Evolutionary conservation across 768 basidiomycete genomes (phyloP).

Genomic region (Naganishia friedmannii): DNA sequence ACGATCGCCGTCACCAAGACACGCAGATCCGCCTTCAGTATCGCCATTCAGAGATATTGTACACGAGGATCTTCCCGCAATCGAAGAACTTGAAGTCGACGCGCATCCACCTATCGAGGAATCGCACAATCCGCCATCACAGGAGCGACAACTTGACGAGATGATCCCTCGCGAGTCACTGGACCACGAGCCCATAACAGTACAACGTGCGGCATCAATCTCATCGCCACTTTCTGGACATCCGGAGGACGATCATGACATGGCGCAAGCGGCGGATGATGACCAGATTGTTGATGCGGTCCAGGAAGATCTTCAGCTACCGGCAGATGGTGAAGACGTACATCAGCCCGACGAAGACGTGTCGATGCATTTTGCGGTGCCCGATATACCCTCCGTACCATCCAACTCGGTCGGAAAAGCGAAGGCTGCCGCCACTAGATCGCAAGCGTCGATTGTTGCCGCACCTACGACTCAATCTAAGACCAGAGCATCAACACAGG

Average conservation of each 20-base stretch:
- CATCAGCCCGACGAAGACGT: neutral
- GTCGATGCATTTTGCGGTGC: neutral
- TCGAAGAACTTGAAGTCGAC: neutral
- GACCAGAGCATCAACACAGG: neutral
- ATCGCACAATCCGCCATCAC: neutral
- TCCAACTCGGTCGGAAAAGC: neutral
- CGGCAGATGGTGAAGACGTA: neutral
- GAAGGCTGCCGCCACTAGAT: neutral
- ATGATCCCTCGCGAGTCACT: neutral
- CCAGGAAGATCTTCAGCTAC: neutral
- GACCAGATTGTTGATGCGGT: neutral
- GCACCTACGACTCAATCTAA: neutral
- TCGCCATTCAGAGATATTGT: neutral
- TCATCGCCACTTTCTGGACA: neutral
- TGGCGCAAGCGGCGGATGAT: neutral
- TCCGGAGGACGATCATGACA: constrained; percentile 3
- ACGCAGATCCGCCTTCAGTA: neutral
- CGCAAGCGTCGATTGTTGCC: neutral
- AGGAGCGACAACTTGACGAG: neutral
- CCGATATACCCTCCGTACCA: neutral
- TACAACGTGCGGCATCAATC: neutral
- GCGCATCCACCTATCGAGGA: neutral
- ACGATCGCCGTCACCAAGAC: neutral
- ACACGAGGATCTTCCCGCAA: neutral
- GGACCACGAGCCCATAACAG: neutral